Conservation (phyloP, 257 asterid species). For the Plantago ovata region DNA sequence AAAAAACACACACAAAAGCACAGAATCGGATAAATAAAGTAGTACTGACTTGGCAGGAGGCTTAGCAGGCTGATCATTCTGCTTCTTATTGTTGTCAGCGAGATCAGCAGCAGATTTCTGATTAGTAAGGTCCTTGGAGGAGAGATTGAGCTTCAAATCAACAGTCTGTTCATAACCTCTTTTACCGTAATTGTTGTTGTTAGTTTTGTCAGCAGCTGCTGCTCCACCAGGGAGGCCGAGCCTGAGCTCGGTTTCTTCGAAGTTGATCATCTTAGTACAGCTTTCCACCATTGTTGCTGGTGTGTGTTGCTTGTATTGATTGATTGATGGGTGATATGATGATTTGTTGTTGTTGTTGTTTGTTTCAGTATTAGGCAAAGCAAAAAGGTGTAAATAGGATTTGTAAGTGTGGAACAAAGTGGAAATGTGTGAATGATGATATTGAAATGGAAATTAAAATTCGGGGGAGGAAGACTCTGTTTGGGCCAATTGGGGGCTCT, state of each 20-base stretch:
- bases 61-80: slow-evolving; percentile 25
- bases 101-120: not conserved
- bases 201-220: slow-evolving; percentile 7
- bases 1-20: not conserved
- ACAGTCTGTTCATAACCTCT: slow-evolving; percentile 46
- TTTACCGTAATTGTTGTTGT: slow-evolving; percentile 39
- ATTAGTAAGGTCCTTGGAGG: slow-evolving; percentile 25
- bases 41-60: slow-evolving; percentile 60
- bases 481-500: slow-evolving; percentile 25
- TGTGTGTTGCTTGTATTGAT: not conserved
- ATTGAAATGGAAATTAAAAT: slow-evolving; percentile 6
- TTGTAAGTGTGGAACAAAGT: not conserved
- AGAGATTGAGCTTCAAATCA: slow-evolving; percentile 69
- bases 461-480: slow-evolving; percentile 25
- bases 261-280: slow-evolving; percentile 22
- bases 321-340: too few relatives aligned
- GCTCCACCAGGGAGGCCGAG: slow-evolving; percentile 49
- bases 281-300: slow-evolving; percentile 31
- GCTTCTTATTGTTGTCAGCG: slow-evolving; percentile 9
- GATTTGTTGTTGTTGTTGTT: too few relatives aligned
- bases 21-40: not conserved
- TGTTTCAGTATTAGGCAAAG: too few relatives aligned
- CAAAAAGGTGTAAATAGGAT: not conserved
- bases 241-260: slow-evolving; percentile 54
- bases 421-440: not conserved